phyloP scores from a whole-genome alignment of 768 basidiomycete species.

The Amylocystis lapponica region DNA sequence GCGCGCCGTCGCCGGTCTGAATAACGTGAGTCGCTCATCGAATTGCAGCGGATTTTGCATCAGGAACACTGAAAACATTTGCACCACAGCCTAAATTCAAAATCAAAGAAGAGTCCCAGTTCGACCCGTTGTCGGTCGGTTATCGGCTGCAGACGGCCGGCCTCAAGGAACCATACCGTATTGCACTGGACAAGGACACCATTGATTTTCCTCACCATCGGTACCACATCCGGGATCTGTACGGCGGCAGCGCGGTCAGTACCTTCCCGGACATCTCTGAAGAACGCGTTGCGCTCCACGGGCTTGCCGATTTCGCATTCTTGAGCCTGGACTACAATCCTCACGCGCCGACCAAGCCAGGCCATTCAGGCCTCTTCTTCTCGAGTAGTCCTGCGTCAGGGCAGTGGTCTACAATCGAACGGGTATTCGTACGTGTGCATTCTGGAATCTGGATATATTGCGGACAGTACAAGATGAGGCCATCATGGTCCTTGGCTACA shows the following conservation, averaged over 20 bases:
- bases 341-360: constrained; percentile 9
- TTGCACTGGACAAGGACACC: constrained; percentile 7
- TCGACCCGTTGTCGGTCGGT: constrained; percentile 4
- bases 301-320: constrained; percentile 8
- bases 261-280: constrained; percentile 3
- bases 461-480: constrained; percentile 6
- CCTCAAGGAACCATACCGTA: constrained; percentile 1
- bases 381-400: neutral
- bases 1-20: too few species aligned
- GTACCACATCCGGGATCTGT: constrained; percentile 7
- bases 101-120: constrained; percentile 7
- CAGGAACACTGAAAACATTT: too few species aligned
- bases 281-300: constrained; percentile 3
- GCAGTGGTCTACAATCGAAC: neutral
- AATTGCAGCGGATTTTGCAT: too few species aligned
- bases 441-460: constrained; percentile 8
- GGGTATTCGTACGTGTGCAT: constrained; percentile 8
- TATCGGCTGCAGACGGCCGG: constrained; percentile 5
- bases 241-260: constrained; percentile 7
- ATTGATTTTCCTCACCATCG: constrained; percentile 1
- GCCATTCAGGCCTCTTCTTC: constrained; percentile 9
- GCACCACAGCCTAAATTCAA: constrained; percentile 9
- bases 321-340: constrained; percentile 10
- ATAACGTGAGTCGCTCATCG: too few species aligned
- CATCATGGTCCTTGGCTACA: constrained; percentile 1